Evolutionary conservation across 2,329 filamentous ascomycete species (phyloP).

Genomic region (Colletotrichum cuscutae): DNA sequence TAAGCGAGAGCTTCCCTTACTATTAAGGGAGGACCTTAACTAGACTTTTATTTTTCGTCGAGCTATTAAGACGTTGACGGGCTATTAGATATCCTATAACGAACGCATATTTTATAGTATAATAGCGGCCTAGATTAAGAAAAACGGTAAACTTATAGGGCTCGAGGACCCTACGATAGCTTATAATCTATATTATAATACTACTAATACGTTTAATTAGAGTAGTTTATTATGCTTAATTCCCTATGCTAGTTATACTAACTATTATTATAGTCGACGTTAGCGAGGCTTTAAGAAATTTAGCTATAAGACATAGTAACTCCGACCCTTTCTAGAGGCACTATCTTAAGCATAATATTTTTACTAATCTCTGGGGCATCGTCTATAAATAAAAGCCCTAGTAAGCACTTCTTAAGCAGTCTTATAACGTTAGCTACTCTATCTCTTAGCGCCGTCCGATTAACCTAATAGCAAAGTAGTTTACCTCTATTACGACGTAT

Average conservation of each 20-base stretch:
- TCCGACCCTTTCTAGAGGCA: not conserved
- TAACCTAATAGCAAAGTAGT: too few species aligned
- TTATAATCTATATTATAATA: not conserved
- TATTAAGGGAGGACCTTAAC: not conserved
- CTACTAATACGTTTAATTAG: not conserved
- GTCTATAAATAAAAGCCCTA: not conserved
- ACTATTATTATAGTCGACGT: not conserved
- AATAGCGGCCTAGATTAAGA: constrained; percentile 35
- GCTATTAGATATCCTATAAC: constrained; percentile 28
- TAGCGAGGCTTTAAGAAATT: not conserved
- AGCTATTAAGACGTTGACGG: constrained; percentile 45
- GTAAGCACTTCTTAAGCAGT: not conserved
- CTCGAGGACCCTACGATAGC: not conserved
- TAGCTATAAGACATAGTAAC: not conserved
- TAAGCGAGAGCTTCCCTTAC: not conserved
- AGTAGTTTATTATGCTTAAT: not conserved
- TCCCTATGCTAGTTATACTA: too few species aligned
- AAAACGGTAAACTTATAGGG: constrained; percentile 18
- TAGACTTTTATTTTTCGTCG: constrained; percentile 4
- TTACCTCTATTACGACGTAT: too few species aligned
- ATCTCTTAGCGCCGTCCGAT: not conserved
- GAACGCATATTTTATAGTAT: constrained; percentile 31
- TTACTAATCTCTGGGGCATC: not conserved
- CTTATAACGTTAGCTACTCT: not conserved
- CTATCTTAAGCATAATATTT: not conserved